A percentile compares a stretch with the other conserved stretches of the same genome.
phyloP scores from a whole-genome alignment of 2,329 filamentous ascomycete species.

The Periconia digitata region DNA sequence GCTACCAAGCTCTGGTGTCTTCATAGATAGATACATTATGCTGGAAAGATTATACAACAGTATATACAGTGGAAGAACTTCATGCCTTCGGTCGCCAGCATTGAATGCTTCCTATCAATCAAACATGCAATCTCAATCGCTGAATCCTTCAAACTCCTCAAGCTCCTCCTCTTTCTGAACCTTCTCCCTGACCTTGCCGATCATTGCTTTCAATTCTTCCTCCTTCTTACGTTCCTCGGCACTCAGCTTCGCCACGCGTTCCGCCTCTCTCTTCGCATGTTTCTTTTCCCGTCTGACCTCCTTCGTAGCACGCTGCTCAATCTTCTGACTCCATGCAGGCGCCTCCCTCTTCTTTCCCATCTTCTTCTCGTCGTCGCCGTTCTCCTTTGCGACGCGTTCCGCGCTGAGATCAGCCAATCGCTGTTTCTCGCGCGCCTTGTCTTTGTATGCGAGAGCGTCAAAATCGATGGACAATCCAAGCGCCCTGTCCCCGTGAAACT shows the following conservation, averaged over 20 bases:
- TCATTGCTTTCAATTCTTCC: conserved; percentile 25
- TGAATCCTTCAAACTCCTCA: conserved; percentile 35
- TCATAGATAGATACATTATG: too few relatives aligned
- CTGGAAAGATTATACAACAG: too few relatives aligned
- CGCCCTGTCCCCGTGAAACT: conserved; percentile 48
- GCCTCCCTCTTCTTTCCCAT: conserved; percentile 29
- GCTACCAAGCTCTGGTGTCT: too few relatives aligned
- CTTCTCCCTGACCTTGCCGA: conserved; percentile 25
- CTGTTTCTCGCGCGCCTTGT: conserved; percentile 48
- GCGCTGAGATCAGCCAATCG: conserved; percentile 40
- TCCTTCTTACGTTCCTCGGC: conserved; percentile 30
- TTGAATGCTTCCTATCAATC: too few relatives aligned
- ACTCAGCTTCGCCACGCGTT: conserved; percentile 24
- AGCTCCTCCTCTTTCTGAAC: conserved; percentile 32
- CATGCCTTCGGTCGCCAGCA: too few relatives aligned
- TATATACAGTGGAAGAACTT: too few relatives aligned
- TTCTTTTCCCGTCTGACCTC: conserved; percentile 40
- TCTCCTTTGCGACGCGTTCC: conserved; percentile 27
- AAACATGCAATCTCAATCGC: too few relatives aligned
- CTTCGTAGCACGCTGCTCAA: conserved; percentile 34
- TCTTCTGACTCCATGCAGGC: conserved; percentile 41
- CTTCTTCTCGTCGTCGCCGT: conserved; percentile 19
- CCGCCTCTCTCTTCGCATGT: conserved; percentile 28
- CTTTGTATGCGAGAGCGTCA: conserved; percentile 47
- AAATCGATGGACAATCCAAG: conserved; percentile 46